Evolutionary conservation across 2,329 filamentous ascomycete genomes (phyloP), one percentile per base, ranked within the genome.

Genomic region (Colletotrichum limetticola): DNA sequence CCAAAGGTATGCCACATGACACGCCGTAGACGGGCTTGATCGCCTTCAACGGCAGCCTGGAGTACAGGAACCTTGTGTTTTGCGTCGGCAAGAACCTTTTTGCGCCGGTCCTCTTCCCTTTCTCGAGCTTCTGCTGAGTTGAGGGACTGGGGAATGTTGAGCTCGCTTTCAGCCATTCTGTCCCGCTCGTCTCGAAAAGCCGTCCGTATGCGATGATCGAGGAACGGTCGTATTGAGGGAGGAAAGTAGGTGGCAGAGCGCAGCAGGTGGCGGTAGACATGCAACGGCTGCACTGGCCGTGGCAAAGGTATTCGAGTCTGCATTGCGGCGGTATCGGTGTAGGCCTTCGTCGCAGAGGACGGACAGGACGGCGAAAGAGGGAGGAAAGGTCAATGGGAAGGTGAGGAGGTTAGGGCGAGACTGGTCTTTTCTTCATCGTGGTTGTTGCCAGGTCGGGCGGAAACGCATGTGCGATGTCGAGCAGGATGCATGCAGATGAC

Each of bases 181-280:
- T 75, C 67, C 8, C 78, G 79, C 1, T 74, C 22, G 32, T 80
- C 77, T 71, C 84, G 76, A 76, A 90, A 91, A 42, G 85, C 84
- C 8, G 46, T 8, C 76, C 72, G 63, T 82, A 91, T 86, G 42
- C 82, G 82, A 7, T 81, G 76, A 58, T 82, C 78, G 66, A 89
- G 80, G 66, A 83, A 85, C 2, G 81, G 79, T 52, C 85, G 86
- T 71, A 87, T 88, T 52, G 86, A 80, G 2, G 84, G 83, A 1
- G 90, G 89, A 2, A 92, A 86, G 77, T 92, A 92, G 32, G 88
- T 86, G 52, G 85, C 83, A 82, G 91, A 89, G 72, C 91, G 89
- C 46, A 92, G 87, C 26, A 92, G 82, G 71, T 89, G 85, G 68
- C 91, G 86, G 79, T 91, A 92, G 59, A 90, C 80, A 76, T 87